Percentiles rank a stretch among this genome's conserved stretches.
Evolutionary conservation across 2,329 filamentous ascomycete species (phyloP).

Genomic region (Bipolaris sorokiniana): DNA sequence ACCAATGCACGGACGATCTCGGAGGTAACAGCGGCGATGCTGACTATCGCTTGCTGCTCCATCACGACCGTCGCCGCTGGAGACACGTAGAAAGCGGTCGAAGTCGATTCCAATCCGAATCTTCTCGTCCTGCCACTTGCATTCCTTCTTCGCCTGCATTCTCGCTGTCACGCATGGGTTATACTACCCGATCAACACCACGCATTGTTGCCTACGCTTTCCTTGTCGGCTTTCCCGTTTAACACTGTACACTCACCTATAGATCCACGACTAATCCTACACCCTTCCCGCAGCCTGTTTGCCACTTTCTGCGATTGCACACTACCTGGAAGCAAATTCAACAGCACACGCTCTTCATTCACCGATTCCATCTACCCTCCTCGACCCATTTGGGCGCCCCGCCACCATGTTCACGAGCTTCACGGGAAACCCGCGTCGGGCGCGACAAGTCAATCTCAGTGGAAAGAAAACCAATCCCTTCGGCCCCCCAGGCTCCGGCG

Average conservation of each 20-base stretch:
- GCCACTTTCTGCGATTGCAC: too few species aligned
- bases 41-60: slow-evolving; percentile 12
- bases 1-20: slow-evolving; percentile 13
- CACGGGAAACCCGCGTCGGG: slow-evolving; percentile 82
- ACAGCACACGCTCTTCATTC: background rate
- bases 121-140: slow-evolving; percentile 1
- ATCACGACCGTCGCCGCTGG: slow-evolving; percentile 3
- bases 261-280: slow-evolving; percentile 13
- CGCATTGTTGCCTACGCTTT: slow-evolving; percentile 6
- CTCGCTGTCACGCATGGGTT: background rate
- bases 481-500: slow-evolving; percentile 62
- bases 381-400: slow-evolving; percentile 6
- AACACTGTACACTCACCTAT: slow-evolving; percentile 2
- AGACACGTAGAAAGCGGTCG: slow-evolving; percentile 16
- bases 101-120: slow-evolving; percentile 5
- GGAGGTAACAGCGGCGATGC: slow-evolving; percentile 15
- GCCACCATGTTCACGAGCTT: slow-evolving; percentile 85
- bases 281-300: background rate
- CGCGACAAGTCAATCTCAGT: slow-evolving; percentile 91
- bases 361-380: background rate
- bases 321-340: background rate
- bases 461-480: slow-evolving; percentile 84
- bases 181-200: background rate
- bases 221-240: slow-evolving; percentile 6
- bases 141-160: background rate